Conservation (phyloP, 2,329 filamentous ascomycete species). For the Lecanoromycetidae sp. region DNA sequence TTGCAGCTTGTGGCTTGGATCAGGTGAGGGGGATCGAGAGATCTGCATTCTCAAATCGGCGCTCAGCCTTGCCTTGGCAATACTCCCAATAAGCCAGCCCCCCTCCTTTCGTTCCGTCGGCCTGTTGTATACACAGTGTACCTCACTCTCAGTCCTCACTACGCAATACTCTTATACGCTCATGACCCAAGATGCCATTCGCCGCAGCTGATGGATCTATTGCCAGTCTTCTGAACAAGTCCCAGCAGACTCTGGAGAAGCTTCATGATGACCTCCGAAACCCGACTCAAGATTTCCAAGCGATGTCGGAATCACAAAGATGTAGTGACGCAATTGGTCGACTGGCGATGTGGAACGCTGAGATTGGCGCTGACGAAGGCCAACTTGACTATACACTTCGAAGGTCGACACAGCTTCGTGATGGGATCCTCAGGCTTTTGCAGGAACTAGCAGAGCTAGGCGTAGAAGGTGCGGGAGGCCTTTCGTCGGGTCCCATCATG, state of each 20-base stretch:
- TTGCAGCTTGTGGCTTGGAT: not conserved
- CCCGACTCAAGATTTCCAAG: not conserved
- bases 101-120: no score
- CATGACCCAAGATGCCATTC: not conserved
- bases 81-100: no score
- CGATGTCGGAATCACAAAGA: not conserved
- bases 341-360: not conserved
- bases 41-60: not conserved
- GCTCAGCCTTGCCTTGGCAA: no score
- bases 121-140: no score
- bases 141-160: not conserved
- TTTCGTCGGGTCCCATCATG: not conserved
- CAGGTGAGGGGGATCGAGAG: not conserved
- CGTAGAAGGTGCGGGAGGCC: not conserved
- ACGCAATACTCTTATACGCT: not conserved
- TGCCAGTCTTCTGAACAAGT: not conserved
- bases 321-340: not conserved
- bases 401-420: conserved; percentile 2
- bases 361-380: not conserved
- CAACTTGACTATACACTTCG: conserved; percentile 2
- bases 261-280: not conserved
- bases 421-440: conserved; percentile 2
- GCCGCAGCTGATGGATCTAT: not conserved
- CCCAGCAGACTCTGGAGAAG: not conserved
- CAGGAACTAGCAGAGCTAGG: not conserved